Base-by-base conservation (phyloP, 2,329 filamentous ascomycete genomes). In the Septoria linicola region DNA sequence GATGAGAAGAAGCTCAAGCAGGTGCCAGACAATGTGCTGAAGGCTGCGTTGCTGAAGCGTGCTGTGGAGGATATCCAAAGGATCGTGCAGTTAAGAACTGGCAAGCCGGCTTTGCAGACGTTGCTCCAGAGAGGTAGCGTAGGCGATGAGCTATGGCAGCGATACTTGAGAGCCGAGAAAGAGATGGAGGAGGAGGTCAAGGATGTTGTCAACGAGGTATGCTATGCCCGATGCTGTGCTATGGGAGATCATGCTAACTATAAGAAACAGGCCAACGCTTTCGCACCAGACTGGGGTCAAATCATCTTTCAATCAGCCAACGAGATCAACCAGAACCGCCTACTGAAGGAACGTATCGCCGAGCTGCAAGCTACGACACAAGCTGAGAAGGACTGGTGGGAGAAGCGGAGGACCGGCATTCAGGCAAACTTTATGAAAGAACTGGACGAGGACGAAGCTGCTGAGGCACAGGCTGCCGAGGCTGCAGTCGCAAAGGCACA, bases 231-330 rank as follows among this genome's bases (percentile, higher is more conserved):
- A n/a, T 23, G 34, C 32, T 39, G n/a, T 27, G 34, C 34, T 5
- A 34, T 30, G 20, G n/a, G 14, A 20, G 16, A 17, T 35, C 10
- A 4, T 21, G 25, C 57, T 59, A 51, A 58, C 35, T 30, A 3
- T 39, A 27, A 16, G 8, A 3, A 40, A 20, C 60, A 96, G 89
- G 93, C 95, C 64, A 97, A 97, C 69, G 90, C 88, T 16, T 87
- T 96, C 58, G 80, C 83, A 1, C 85, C 88, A 41, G 85, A 86
- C 70, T 99, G 93, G 93, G 93, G 93, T 55, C 85, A 93, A 68
- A 83, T 82, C 50, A 97, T 99, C 70, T 99, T 99, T 80, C 93
- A 99, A 72, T 91, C 88, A 39, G 93, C 93, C 49, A 95, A 95
- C 72, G 93, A 99, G 72, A 96, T 99, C 72, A 84, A 87, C 53